Base-by-base conservation (phyloP, 2,329 filamentous ascomycete genomes). In the Lasiodiplodia sp. region DNA sequence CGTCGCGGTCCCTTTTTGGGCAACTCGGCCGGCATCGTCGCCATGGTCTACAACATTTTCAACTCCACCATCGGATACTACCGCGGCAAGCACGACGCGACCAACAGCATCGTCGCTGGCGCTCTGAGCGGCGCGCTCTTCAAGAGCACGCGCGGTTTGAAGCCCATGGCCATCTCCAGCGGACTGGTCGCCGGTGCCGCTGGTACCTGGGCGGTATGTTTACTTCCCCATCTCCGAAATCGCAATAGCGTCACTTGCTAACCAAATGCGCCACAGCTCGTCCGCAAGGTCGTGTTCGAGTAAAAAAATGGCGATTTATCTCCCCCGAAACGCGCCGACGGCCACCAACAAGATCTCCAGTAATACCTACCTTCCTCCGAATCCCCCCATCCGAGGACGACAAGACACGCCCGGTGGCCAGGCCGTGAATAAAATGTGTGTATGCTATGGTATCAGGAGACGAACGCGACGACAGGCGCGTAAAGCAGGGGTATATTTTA, bases 141-240 rank as follows among this genome's bases (percentile, higher is more conserved):
- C 84, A 98, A 97, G 87, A 97, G 94, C 80, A 98, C 96, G 60
- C 88, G 92, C 76, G 96, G 96, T 6, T 71, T 96, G 70, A 88
- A 92, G 81, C 94, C 94, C 40, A 98, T 98, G 94, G 86, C 96
- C 84, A 96, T 98, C 76, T 97, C 94, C 44, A 92, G 94, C 71
- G 93, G 91, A 74, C 91, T 99, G 73, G 94, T 98, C 69, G 96
- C 91, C 66, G 88, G 89, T 52, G 86, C 96, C 71, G 96, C 96
- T 67, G 94, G 92, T 72, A 87, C 84, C 70, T 99, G 96, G 96
- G 91, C 94, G 77, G 95, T 99, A 89, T 82, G 92, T 49, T 47
- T n/a, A 38, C 21, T 38, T 10, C 7, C 52, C n/a, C 53, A 18
- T 18, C n/a, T 6, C 16, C 5, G 21, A 34, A n/a, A 28, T 40